A percentile compares a stretch with the other conserved stretches of the same genome.
Evolutionary conservation across 805 yeast species (phyloP).

Genomic region (Schizosaccharomyces octosporus): DNA sequence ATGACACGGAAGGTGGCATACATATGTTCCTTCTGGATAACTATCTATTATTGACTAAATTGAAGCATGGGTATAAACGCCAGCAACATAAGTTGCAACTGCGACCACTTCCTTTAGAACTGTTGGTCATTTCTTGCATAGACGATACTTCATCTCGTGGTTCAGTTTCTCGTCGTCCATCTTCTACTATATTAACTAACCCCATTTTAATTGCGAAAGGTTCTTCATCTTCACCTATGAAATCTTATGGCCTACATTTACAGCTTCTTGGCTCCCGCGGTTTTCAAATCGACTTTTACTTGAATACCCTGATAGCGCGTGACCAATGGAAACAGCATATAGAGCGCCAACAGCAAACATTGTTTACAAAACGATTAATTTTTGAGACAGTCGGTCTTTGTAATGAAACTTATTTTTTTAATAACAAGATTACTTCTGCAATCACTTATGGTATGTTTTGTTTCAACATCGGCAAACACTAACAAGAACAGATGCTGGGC

Average conservation of each 20-base stretch:
- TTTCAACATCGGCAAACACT: not conserved
- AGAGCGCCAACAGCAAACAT: conserved; percentile 49
- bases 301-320: conserved; percentile 29
- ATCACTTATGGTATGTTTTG: conserved; percentile 32
- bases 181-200: not conserved
- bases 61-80: conserved; percentile 65
- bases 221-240: conserved; percentile 1
- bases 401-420: conserved; percentile 47
- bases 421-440: conserved; percentile 66
- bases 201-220: not conserved
- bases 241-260: conserved; percentile 23
- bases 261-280: conserved; percentile 26
- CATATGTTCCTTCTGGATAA: conserved; percentile 77
- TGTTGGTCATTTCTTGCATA: conserved; percentile 27
- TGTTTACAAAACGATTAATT: conserved; percentile 50
- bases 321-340: conserved; percentile 60
- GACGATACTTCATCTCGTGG: conserved; percentile 46
- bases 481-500: conserved; percentile 37
- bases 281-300: conserved; percentile 19
- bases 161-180: not conserved
- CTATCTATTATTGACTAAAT: conserved; percentile 59
- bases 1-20: conserved; percentile 37
- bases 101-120: conserved; percentile 21
- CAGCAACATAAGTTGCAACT: conserved; percentile 82
- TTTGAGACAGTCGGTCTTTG: conserved; percentile 55